Conservation (phyloP, 73 alveolate species). For the Loxodes magnus region DNA sequence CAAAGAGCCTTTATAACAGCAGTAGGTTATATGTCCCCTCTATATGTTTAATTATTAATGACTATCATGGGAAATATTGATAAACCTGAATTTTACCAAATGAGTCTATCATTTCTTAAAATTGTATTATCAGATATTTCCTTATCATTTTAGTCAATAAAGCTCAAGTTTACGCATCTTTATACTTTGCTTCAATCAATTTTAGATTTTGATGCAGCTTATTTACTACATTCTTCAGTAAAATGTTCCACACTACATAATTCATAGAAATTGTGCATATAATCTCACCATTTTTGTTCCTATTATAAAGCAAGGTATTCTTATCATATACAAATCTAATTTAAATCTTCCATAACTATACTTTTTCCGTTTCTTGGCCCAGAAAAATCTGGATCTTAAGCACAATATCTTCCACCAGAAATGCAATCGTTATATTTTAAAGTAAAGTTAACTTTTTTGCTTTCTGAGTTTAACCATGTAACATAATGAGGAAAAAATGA, state of each 20-base stretch:
- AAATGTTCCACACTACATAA: background rate
- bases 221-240: background rate
- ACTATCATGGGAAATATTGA: conserved; percentile 33
- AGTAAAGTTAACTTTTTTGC: conserved; percentile 18
- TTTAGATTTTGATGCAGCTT: conserved; percentile 9
- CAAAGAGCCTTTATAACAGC: conserved; percentile 32
- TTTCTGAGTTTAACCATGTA: conserved; percentile 32
- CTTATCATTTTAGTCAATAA: conserved; percentile 4
- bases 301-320: background rate
- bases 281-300: conserved; percentile 31
- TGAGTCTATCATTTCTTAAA: conserved; percentile 14
- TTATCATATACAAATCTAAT: conserved; percentile 24
- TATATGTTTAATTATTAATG: conserved; percentile 26
- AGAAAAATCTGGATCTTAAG: conserved; percentile 26
- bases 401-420: conserved; percentile 51
- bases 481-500: conserved; percentile 37
- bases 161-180: conserved; percentile 17
- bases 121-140: conserved; percentile 6
- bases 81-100: conserved; percentile 19
- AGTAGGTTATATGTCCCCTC: conserved; percentile 30
- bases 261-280: background rate
- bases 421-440: conserved; percentile 22
- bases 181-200: conserved; percentile 7
- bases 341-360: conserved; percentile 33
- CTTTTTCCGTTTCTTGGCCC: conserved; percentile 40